phyloP scores from a whole-genome alignment of 2,329 filamentous ascomycete genomes.

The Neurospora sp. region DNA sequence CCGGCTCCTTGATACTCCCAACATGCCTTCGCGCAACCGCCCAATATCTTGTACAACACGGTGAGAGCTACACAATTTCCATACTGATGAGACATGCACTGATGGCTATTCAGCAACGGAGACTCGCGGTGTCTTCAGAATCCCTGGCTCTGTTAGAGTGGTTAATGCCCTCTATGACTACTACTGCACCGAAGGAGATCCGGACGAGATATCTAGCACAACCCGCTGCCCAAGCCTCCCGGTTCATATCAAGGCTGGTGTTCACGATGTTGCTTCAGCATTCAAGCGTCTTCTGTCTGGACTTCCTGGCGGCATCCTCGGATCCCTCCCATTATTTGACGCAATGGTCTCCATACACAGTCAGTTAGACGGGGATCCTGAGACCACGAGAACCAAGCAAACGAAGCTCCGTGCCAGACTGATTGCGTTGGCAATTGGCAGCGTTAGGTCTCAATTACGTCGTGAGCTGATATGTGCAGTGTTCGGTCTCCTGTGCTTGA shows the following conservation, averaged over 20 bases:
- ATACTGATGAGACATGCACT: slow-evolving; percentile 6
- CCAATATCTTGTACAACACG: slow-evolving; percentile 53
- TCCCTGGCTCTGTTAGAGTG: slow-evolving; percentile 47
- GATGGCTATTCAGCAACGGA: slow-evolving; percentile 23
- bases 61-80: slow-evolving; percentile 26
- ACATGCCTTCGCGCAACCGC: slow-evolving; percentile 58
- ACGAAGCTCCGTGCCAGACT: slow-evolving; percentile 52
- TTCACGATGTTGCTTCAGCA: slow-evolving; percentile 57
- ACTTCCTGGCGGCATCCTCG: slow-evolving; percentile 56
- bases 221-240: slow-evolving; percentile 51
- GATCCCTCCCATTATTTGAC: slow-evolving; percentile 52
- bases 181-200: slow-evolving; percentile 44
- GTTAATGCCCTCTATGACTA: slow-evolving; percentile 54
- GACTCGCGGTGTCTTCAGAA: slow-evolving; percentile 52
- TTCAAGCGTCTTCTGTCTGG: slow-evolving; percentile 58
- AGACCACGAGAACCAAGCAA: slow-evolving; percentile 42
- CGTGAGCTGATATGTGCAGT: slow-evolving; percentile 58
- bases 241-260: slow-evolving; percentile 45
- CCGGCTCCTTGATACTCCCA: slow-evolving; percentile 47
- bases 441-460: slow-evolving; percentile 48
- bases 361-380: slow-evolving; percentile 42
- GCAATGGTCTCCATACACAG: slow-evolving; percentile 51
- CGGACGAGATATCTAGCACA: slow-evolving; percentile 44
- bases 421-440: slow-evolving; percentile 53
- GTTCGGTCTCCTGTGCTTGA: slow-evolving; percentile 53